These are phyloP conservation scores for Rhizomucor miehei DNA, from an alignment of 371 early-diverging fungal genomes.

Conservation along the genomic window DNA sequence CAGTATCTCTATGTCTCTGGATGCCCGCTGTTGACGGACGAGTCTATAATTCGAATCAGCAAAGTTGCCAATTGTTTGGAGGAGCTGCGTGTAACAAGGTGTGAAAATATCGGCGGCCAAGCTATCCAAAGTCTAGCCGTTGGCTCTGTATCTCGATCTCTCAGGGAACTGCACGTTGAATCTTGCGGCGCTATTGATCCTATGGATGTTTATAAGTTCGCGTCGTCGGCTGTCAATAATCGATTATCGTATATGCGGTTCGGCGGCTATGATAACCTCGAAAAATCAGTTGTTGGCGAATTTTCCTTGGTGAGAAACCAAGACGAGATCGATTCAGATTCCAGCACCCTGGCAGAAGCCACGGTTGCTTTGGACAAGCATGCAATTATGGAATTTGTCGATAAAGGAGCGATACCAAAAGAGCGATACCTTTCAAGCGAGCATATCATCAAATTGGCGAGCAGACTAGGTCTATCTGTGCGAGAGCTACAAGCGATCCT, in stretches of 20 bases:
- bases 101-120: background rate
- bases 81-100: background rate
- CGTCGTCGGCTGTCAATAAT: background rate
- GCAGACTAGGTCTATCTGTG: background rate
- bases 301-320: no score
- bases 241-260: background rate
- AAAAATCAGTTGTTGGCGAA: background rate
- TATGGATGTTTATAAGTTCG: background rate
- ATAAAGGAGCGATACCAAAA: background rate
- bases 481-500: background rate
- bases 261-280: background rate
- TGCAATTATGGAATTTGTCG: background rate
- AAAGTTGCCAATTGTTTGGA: background rate
- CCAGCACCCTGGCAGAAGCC: background rate
- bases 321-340: background rate
- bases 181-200: background rate
- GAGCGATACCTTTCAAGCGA: background rate
- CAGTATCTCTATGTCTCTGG: background rate
- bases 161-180: background rate
- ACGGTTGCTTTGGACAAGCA: background rate
- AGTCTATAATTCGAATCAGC: background rate
- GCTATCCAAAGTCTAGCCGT: background rate
- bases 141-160: background rate
- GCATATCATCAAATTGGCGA: background rate
- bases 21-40: background rate